Conservation (phyloP, 257 asterid species). For the Solanum bulbocastanum region DNA sequence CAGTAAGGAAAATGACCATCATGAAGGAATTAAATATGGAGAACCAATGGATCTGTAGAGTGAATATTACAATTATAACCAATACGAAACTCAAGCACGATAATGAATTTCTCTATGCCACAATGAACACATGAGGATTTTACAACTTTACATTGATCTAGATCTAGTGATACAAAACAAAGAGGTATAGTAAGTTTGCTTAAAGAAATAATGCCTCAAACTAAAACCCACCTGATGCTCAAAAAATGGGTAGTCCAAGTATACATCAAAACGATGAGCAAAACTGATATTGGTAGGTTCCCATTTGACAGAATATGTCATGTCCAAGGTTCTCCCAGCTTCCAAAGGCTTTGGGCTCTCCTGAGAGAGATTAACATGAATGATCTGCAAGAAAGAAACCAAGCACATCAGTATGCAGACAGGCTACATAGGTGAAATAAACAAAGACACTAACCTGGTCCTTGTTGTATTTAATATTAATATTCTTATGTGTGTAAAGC, state of each 20-base stretch:
- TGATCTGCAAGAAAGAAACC: constrained; percentile 45
- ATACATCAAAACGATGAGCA: constrained; percentile 93
- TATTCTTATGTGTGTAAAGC: constrained; percentile 42
- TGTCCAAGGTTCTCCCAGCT: constrained; percentile 54
- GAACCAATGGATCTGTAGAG: constrained; percentile 92
- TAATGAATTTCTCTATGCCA: not conserved
- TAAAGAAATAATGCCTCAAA: not conserved
- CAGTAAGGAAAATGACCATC: constrained; percentile 98
- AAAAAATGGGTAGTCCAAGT: constrained; percentile 92
- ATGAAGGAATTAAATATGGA: constrained; percentile 93
- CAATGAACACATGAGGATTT: not conserved
- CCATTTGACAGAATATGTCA: constrained; percentile 95
- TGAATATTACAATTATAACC: not conserved
- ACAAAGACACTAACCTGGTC: constrained; percentile 32
- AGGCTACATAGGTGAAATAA: not conserved
- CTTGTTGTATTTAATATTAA: constrained; percentile 36
- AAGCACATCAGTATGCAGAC: constrained; percentile 7
- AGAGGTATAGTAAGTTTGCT: not conserved
- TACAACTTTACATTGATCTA: not conserved
- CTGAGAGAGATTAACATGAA: constrained; percentile 92
- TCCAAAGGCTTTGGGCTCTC: constrained; percentile 75
- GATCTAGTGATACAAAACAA: not conserved
- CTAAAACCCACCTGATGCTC: constrained; percentile 78
- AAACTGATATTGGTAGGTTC: constrained; percentile 59
- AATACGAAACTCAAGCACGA: not conserved